These are phyloP conservation scores for Stemphylium beticola DNA, from an alignment of 2,329 filamentous ascomycete genomes.

Conservation along the genomic window DNA sequence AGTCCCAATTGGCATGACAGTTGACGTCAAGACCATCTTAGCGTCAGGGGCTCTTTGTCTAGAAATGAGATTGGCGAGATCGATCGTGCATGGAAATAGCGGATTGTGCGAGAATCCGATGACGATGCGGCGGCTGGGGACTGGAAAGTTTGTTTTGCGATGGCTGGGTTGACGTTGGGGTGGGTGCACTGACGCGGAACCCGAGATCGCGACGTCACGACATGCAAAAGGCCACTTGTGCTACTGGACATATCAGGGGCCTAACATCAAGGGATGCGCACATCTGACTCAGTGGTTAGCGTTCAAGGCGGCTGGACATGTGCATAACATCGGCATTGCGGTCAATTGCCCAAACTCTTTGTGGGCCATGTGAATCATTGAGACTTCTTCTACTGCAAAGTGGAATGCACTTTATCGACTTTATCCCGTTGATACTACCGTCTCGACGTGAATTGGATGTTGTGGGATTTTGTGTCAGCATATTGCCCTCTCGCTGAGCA, in stretches of 20 bases:
- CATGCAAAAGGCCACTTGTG: conserved; percentile 1
- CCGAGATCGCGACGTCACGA: conserved; percentile 25
- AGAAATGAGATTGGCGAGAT: conserved; percentile 30
- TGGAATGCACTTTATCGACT: no score
- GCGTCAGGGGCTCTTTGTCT: conserved; percentile 30
- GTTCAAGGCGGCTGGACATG: no score
- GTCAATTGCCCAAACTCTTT: no score
- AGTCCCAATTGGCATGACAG: conserved; percentile 8
- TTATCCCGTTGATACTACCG: no score
- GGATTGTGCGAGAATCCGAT: conserved; percentile 21
- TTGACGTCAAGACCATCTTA: conserved; percentile 34
- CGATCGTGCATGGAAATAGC: conserved; percentile 23
- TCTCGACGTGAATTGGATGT: no score
- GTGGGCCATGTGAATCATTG: no score
- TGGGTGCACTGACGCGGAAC: conserved; percentile 24
- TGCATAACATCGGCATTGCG: no score
- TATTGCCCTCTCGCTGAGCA: no score
- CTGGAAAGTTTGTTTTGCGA: conserved; percentile 13
- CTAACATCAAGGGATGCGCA: no score
- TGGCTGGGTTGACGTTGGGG: conserved; percentile 22
- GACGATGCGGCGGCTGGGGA: conserved; percentile 15
- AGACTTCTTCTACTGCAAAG: no score
- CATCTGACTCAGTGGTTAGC: no score
- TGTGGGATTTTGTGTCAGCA: no score
- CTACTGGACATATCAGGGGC: not conserved